Conservation (phyloP, 1,284 basidiomycete genomes). For the Tilletiopsis washingtonensis region DNA sequence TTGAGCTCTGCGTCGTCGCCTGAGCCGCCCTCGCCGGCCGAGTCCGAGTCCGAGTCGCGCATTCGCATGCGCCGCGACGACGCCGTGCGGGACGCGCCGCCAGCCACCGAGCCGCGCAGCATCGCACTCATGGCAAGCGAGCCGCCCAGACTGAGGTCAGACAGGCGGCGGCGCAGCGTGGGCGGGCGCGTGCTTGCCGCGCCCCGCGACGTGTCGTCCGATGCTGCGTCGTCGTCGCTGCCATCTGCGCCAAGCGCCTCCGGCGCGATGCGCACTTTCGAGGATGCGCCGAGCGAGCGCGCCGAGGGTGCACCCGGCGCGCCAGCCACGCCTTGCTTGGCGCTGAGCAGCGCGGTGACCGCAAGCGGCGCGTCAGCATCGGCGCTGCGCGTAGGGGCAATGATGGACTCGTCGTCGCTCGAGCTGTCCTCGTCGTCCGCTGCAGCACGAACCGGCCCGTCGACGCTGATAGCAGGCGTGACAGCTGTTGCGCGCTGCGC, state of each 20-base stretch:
- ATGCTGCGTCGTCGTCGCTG: no score
- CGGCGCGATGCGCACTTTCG: no score
- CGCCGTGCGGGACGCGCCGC: background rate
- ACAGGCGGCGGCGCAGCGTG: conserved; percentile 22
- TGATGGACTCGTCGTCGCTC: no score
- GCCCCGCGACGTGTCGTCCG: background rate
- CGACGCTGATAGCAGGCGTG: background rate
- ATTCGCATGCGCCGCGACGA: conserved; percentile 9
- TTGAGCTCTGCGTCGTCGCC: conserved; percentile 26
- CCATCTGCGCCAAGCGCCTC: no score
- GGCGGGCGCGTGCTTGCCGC: conserved; percentile 11
- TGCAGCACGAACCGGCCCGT: background rate
- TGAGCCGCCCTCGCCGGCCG: conserved; percentile 12
- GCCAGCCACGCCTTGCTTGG: no score
- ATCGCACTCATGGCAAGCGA: conserved; percentile 32
- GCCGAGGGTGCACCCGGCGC: no score
- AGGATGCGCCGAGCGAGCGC: no score
- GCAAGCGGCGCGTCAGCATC: no score
- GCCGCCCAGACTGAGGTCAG: conserved; percentile 31
- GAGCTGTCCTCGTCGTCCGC: background rate
- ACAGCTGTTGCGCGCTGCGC: background rate
- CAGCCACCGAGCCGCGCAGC: conserved; percentile 2
- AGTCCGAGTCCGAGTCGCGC: conserved; percentile 23
- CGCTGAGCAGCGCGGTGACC: no score
- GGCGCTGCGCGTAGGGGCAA: no score